Conservation (phyloP, 129 eudicot species). For the Flaveria robusta region DNA sequence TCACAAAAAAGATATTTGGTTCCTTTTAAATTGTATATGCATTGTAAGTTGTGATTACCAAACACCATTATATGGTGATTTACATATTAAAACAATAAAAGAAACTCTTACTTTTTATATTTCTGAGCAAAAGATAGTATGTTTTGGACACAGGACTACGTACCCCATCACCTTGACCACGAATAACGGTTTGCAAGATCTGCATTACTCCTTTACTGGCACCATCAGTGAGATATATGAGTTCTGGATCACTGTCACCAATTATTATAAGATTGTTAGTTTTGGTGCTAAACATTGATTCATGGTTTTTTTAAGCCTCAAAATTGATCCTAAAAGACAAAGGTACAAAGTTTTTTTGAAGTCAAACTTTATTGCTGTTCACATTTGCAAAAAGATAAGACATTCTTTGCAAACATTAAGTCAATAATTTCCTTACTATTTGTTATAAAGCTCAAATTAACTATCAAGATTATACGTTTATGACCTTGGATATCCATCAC, state of each 20-base stretch:
- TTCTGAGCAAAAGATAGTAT: constrained; percentile 4
- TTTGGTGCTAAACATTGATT: not conserved
- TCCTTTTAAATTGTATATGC: constrained; percentile 15
- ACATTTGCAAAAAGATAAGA: not conserved
- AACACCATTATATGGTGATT: constrained; percentile 14
- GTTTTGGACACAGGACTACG: not conserved
- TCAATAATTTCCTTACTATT: not conserved
- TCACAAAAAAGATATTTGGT: not conserved
- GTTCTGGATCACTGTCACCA: constrained; percentile 88
- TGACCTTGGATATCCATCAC: constrained; percentile 99
- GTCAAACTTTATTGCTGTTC: not conserved
- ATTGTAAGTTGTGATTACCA: not conserved
- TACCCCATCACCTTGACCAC: constrained; percentile 91
- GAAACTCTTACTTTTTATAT: not conserved
- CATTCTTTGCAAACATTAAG: not conserved
- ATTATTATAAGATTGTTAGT: constrained; percentile 22
- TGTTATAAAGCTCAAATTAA: not conserved
- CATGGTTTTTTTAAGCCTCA: not conserved
- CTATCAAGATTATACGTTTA: constrained; percentile 2
- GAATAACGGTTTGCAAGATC: constrained; percentile 71
- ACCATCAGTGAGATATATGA: constrained; percentile 94
- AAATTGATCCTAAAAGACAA: constrained; percentile 10
- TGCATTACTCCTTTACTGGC: constrained; percentile 99
- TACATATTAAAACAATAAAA: not conserved
- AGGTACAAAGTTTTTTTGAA: not conserved